Evolutionary conservation across 2,329 filamentous ascomycete genomes (phyloP).

Genomic region (Talaromyces sp.): DNA sequence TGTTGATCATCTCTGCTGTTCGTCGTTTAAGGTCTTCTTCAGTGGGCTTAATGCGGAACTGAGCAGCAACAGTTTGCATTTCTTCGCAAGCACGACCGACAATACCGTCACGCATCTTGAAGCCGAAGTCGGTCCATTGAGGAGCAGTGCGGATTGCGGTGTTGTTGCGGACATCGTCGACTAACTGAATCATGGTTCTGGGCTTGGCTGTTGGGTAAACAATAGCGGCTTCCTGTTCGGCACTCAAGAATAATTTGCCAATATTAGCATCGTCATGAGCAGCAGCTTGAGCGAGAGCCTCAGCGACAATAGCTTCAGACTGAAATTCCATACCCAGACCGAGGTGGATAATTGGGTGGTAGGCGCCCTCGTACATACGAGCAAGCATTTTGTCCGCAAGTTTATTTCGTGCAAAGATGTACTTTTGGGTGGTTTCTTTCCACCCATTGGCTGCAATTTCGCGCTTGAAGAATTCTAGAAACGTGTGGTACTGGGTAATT

Average conservation of each 20-base stretch:
- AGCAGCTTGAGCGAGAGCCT: conserved; percentile 70
- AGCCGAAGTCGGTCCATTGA: not conserved
- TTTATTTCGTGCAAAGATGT: conserved; percentile 60
- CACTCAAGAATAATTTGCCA: not conserved
- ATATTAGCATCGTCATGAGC: conserved; percentile 50
- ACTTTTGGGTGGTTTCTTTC: conserved; percentile 57
- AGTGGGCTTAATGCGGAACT: not conserved
- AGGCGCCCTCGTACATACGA: conserved; percentile 56
- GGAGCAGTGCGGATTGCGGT: not conserved
- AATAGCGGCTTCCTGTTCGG: not conserved
- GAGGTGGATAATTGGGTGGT: conserved; percentile 78
- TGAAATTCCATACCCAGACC: conserved; percentile 78
- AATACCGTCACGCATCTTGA: not conserved
- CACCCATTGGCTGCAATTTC: conserved; percentile 62
- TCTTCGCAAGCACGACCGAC: not conserved
- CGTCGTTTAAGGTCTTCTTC: not conserved
- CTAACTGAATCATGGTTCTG: not conserved
- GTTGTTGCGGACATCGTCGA: not conserved
- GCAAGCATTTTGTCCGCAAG: conserved; percentile 62
- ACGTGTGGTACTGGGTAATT: conserved; percentile 59
- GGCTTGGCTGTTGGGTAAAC: not conserved
- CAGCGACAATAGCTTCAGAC: conserved; percentile 59
- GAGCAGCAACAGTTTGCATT: not conserved
- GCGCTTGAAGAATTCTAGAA: conserved; percentile 67
- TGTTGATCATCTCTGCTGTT: conserved; percentile 14